Evolutionary conservation across 768 basidiomycete species (phyloP), one percentile per base, ranked within the genome.

Genomic region (Xerocomellus intermedius): DNA sequence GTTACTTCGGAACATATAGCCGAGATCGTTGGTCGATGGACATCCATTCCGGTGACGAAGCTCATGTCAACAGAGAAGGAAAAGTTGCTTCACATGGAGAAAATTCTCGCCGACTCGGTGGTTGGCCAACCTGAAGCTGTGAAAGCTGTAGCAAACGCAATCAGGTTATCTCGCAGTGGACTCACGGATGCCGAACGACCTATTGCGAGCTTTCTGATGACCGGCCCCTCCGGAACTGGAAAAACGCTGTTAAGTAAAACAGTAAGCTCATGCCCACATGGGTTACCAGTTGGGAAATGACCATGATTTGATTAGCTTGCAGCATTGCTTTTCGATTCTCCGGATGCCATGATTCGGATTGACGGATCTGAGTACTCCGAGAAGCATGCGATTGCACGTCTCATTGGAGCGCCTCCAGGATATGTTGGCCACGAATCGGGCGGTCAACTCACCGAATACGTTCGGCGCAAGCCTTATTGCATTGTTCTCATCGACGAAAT

Each of bases 351-450:
- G 87, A 91, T 95, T 62, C 86, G 93, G 48, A 84, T 97, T 63
- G 95, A 98, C 64, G 91, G 87, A 62, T 90, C 90, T 19, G 94
- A 98, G 67, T 96, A 98, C 73, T 94, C 92, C 17, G 92, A 92
- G 57, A 83, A 82, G 65, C 89, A 90, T 61, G 80, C 86, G 7
- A 81, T 90, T 52, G 78, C 85, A n/a, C 78, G 87, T 36, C 76
- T 89, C 45, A 84, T 89, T 49, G 82, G 82, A 41, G 76, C 82
- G 19, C 90, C 90, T 52, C 89, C 90, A 49, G 90, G 95, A 37
- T 98, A 96, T 67, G 87, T 98, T 39, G 96, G 95, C 2, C 85
- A 96, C 68, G 93, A 96, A 64, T 79, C 84, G 33, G 91, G 91
- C 10, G 91, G 94, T 9, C 93, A 95, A 68, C 79, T 97, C 44